A percentile compares a stretch with the other conserved stretches of the same genome.
Conservation (phyloP, 1,284 basidiomycete species). For the Pseudozyma tsukubaensis region DNA sequence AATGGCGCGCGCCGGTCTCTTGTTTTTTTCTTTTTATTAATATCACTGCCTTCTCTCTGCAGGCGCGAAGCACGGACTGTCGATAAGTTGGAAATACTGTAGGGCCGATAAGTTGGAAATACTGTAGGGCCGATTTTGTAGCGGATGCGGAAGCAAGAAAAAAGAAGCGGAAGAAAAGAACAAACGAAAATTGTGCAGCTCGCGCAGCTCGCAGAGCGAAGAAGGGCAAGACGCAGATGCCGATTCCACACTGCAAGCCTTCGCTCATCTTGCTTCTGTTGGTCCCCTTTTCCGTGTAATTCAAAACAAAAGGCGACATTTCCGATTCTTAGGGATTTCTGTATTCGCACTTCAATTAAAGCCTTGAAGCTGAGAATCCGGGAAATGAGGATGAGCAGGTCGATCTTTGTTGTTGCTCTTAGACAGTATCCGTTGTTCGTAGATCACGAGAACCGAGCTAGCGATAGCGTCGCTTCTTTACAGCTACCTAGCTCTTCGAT, state of each 20-base stretch:
- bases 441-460: too few relatives aligned
- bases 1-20: constrained; percentile 8
- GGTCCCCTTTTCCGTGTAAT: neutral
- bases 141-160: neutral
- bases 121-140: neutral
- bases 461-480: too few relatives aligned
- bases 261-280: constrained; percentile 8
- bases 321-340: too few relatives aligned
- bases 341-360: neutral
- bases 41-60: too few relatives aligned
- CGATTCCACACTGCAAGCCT: constrained; percentile 7
- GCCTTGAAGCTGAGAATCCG: neutral
- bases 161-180: constrained; percentile 4
- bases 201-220: neutral
- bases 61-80: too few relatives aligned
- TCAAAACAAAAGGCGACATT: neutral
- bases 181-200: constrained; percentile 4
- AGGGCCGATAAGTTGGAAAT: too few relatives aligned
- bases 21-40: constrained; percentile 5
- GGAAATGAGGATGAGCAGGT: neutral
- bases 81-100: too few relatives aligned
- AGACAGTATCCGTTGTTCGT: neutral
- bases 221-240: constrained; percentile 8
- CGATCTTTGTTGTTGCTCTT: constrained; percentile 1
- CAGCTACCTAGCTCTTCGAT: too few relatives aligned